Base-by-base conservation (phyloP, 2,329 filamentous ascomycete species). In the Penicillium verrucosum region DNA sequence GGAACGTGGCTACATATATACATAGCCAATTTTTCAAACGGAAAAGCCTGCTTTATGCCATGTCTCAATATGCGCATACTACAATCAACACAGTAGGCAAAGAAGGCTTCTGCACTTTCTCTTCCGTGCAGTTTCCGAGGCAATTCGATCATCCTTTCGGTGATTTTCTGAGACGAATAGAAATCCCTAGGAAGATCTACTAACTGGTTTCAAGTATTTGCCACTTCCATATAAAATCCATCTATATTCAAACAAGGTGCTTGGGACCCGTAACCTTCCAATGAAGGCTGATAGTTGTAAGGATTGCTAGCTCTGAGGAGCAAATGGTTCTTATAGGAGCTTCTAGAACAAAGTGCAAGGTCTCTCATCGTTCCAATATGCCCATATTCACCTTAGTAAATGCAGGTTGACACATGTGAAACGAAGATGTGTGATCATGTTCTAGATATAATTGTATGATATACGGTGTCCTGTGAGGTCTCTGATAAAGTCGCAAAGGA, bases 101-200 rank as follows among this genome's bases (percentile, higher is more conserved):
- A 80, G 69, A 80, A 79, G 77, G 77, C 30, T 75, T 67, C 48
- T 73, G 66, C 38, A 74, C 72, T 10, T 73, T 62, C 46, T 68
- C 11, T 32, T 32, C 70, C 7, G 70, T 65, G 9, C 70, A 66
- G 8, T 70, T 70, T 43, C 62, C 53, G 7, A 74, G 56, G 57
- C 41, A 65, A 71, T 2, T 61, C 34, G n/a, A 70, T 61, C 48
- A 72, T 44, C 45, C 30, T 32, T 32, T 12, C 64, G 3, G 69
- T 45, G 40, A 32, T 40, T 45, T n/a, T 43, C 23, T 9, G 18
- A 27, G 44, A 49, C 11, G 51, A 43, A 49, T 54, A 49, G 16
- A 49, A 43, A 37, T 38, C 29, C 48, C 32, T 37, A 21, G 12
- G 34, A 43, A 43, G 44, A 37, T 56, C 49, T 49, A 23, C 40